Evolutionary conservation across 495 filamentous ascomycete species (phyloP).

Genomic region (Pseudoneurospora amorphoporcata): DNA sequence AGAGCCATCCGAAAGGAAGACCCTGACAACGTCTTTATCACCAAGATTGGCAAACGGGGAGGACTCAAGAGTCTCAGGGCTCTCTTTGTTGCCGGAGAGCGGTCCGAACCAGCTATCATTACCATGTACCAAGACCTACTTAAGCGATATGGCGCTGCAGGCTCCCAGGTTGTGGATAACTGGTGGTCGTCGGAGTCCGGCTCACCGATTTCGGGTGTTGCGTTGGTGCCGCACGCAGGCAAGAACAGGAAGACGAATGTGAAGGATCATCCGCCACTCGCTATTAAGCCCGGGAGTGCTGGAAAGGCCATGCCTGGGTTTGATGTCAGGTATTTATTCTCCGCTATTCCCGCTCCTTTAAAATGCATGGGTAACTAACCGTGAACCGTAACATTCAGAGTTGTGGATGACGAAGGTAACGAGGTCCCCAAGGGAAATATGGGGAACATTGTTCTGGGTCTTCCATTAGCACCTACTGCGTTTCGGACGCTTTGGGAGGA

Average conservation of each 20-base stretch:
- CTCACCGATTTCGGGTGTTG: conserved; percentile 76
- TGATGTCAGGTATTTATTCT: conserved; percentile 42
- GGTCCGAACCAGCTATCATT: conserved; percentile 81
- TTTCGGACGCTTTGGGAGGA: conserved; percentile 80
- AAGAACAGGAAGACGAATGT: conserved; percentile 24
- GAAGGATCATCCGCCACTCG: conserved; percentile 21
- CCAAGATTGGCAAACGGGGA: conserved; percentile 47
- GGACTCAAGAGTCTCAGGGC: conserved; percentile 59
- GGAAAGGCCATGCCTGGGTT: conserved; percentile 88
- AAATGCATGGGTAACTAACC: not conserved
- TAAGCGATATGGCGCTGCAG: conserved; percentile 46
- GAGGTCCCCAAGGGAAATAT: conserved; percentile 58
- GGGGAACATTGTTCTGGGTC: conserved; percentile 82
- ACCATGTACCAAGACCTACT: conserved; percentile 67
- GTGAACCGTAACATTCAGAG: conserved; percentile 19
- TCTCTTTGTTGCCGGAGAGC: conserved; percentile 80
- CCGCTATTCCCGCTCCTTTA: not conserved
- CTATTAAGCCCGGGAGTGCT: conserved; percentile 72
- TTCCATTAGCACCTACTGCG: conserved; percentile 75
- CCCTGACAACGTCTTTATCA: conserved; percentile 56
- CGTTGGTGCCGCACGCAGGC: conserved; percentile 48
- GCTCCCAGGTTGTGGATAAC: conserved; percentile 73
- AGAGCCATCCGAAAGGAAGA: conserved; percentile 82
- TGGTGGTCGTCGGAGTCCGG: conserved; percentile 96
- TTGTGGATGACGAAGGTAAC: conserved; percentile 70